Evolutionary conservation across 768 basidiomycete genomes (phyloP), one percentile per base, ranked within the genome.

Genomic region (Pisolithus orientalis): DNA sequence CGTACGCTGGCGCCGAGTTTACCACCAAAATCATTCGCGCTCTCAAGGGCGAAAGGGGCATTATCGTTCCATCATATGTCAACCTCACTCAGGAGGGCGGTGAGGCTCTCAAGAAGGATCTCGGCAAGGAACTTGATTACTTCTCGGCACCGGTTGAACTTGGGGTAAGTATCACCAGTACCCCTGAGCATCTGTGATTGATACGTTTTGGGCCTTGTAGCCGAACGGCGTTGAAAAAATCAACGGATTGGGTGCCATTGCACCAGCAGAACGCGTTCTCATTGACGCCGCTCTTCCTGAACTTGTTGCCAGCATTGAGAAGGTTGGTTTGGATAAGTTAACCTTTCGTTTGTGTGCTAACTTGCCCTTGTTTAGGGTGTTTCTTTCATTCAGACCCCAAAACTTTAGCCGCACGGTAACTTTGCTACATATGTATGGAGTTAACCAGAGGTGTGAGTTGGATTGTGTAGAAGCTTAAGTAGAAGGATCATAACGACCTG

Each of bases 1-100:
- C 93, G 1, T 92, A 87, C 61, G 90, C 95, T 48, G 95, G 94
- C 53, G 90, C 89, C 47, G 85, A 92, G 70, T 98, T 98, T 63
- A 82, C 92, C 28, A 69, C 69, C 59, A 89, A 91, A 65, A 73
- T 97, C 63, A 76, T 98, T 63, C 80, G 83, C 40, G 95, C 94
- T 21, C 49, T 90, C 58, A 85, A 84, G 54, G 93, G 94, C 59
- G 91, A 94, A 76, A 88, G 87, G 72, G 89, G 87, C 52, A 83
- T 95, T 60, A 70, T 91, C 50, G 80, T 83, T 1, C 94, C 93
- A 4, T 87, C 83, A 56, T 97, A 85, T 62, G 88, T 99, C 62
- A 78, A 87, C 73, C 83, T 86, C 60, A 71, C 70, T 65, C 70
- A 76, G 54, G 72, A 70, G 56, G 90, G 90, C 34, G 84, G 80